Base-by-base conservation (phyloP, 2,329 filamentous ascomycete genomes). In the Colletotrichum eremochloae region DNA sequence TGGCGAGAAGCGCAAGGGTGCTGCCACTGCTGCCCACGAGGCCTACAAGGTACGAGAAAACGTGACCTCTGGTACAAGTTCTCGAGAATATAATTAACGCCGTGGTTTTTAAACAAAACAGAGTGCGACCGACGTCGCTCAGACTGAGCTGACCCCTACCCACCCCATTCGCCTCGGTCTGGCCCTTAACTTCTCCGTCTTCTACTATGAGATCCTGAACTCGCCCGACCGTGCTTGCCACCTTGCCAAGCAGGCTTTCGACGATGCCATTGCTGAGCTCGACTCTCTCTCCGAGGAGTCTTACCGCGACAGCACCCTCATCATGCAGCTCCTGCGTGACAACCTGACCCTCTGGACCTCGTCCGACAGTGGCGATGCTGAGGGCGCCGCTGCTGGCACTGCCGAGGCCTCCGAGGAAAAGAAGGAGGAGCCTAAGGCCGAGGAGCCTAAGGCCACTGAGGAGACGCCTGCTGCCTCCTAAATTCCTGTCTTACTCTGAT, bases 131-230 rank as follows among this genome's bases (percentile, higher is more conserved):
- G 96, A 98, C 81, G 96, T 98, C 81, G 96, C 96, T 79, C 96
- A 98, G 89, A 97, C 94, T 77, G 96, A 98, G 86, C 92, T 98
- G 79, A 96, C 96, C 75, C 96, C 96, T 75, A 98, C 96, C 74
- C 96, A 98, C 90, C 96, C 96, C 80, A 98, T 98, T 88, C 95
- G 96, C 81, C 94, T 98, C 77, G 96, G 96, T 84, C 93, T 98
- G 81, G 96, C 96, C 78, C 92, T 98, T 79, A 98, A 98, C 93
- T 98, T 98, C 91, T 98, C 95, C 76, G 96, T 98, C 81, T 98
- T 98, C 90, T 97, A 97, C 91, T 97, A 98, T 86, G 96, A 98
- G 90, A 98, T 98, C 84, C 89, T 98, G 82, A 98, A 98, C 92
- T 97, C 95, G 46, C 96, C 95, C 81, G 95, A 98, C 86, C 94